Conservation (phyloP, 1,139 yeast species). For the Protomyces macrosporus region DNA sequence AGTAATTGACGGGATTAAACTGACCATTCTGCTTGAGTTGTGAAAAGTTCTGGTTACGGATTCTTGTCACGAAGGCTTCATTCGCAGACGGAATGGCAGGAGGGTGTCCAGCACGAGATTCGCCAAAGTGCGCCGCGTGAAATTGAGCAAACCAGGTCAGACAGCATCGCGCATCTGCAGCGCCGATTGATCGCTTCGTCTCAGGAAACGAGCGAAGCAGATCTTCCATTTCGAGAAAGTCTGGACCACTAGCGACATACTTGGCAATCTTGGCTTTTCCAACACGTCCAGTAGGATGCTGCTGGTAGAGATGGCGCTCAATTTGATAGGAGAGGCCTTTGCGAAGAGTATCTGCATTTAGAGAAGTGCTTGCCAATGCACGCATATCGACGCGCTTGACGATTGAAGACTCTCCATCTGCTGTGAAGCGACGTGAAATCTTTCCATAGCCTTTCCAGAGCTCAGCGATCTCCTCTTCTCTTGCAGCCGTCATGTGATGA, state of each 20-base stretch:
- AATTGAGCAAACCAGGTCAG: not conserved
- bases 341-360: not conserved
- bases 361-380: not conserved
- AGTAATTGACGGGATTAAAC: not conserved
- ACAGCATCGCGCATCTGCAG: not conserved
- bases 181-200: not conserved
- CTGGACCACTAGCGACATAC: not conserved
- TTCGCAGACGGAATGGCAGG: not conserved
- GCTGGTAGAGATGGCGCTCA: not conserved
- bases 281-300: not conserved
- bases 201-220: not conserved
- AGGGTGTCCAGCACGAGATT: not conserved
- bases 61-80: too few relatives aligned
- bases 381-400: not conserved
- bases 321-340: not conserved
- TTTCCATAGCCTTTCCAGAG: conserved; percentile 8
- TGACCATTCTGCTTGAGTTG: not conserved
- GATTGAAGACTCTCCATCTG: not conserved
- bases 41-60: not conserved
- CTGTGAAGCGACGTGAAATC: not conserved
- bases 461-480: not conserved
- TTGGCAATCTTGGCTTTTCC: not conserved
- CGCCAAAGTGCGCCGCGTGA: not conserved
- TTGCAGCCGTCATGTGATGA: too few relatives aligned
- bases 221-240: not conserved